phyloP scores from a whole-genome alignment of 2,329 filamentous ascomycete species.

The Fusarium sp. region DNA sequence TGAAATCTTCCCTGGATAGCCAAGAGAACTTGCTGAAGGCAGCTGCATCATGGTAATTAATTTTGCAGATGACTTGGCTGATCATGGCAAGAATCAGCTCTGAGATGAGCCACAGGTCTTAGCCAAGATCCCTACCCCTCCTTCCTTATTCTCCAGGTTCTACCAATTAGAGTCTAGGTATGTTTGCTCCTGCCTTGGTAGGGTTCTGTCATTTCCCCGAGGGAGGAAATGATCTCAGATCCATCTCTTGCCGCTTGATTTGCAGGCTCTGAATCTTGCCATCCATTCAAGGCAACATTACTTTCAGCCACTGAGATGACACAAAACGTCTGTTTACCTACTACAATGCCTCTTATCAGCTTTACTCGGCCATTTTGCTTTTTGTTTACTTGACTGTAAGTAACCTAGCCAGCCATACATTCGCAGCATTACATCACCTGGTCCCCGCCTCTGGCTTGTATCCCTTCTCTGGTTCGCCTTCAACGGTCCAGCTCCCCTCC shows the following conservation, averaged over 20 bases:
- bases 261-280: conserved; percentile 5
- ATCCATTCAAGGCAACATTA: conserved; percentile 1
- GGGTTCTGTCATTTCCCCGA: background rate
- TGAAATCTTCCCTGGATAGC: background rate
- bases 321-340: background rate
- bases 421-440: conserved; percentile 30
- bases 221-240: conserved; percentile 23
- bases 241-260: conserved; percentile 4
- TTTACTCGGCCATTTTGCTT: conserved; percentile 18
- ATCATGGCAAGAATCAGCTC: background rate
- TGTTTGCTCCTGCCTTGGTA: background rate
- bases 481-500: background rate
- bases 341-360: background rate
- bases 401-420: conserved; percentile 5
- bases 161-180: conserved; percentile 7
- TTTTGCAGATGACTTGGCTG: conserved; percentile 19
- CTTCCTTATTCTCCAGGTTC: background rate
- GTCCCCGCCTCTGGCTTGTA: conserved; percentile 4
- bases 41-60: conserved; percentile 29
- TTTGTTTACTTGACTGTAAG: conserved; percentile 7
- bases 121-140: conserved; percentile 19
- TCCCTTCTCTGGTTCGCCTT: background rate
- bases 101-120: background rate
- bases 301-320: conserved; percentile 2
- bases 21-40: background rate